Conservation (phyloP, 495 filamentous ascomycete species). For the Platismatia glauca region DNA sequence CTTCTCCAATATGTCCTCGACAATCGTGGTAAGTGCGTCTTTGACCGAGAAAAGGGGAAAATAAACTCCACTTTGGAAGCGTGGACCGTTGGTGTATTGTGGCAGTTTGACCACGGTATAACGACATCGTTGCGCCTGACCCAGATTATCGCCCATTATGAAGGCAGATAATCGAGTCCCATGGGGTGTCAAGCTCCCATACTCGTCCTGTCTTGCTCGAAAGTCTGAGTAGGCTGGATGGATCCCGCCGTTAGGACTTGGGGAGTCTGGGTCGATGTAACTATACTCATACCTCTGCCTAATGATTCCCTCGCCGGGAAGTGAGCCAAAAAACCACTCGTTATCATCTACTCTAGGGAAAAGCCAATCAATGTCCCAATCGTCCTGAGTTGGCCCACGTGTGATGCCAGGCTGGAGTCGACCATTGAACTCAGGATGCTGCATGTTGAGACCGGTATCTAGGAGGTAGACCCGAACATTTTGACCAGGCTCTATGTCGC, state of each 20-base stretch:
- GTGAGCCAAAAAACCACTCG: background rate
- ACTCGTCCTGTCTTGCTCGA: no score
- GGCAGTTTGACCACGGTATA: background rate
- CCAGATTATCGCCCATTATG: background rate
- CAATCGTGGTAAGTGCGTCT: background rate
- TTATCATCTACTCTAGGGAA: background rate
- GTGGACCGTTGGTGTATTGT: background rate
- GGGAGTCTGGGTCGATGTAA: background rate
- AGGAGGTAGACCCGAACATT: no score
- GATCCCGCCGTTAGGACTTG: background rate
- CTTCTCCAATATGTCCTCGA: background rate
- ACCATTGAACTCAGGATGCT: background rate
- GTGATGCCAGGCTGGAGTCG: background rate
- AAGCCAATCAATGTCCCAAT: constrained; percentile 6
- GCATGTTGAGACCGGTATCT: no score
- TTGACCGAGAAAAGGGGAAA: background rate
- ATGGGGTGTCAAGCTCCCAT: constrained; percentile 6
- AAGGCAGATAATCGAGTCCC: background rate
- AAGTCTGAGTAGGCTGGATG: background rate
- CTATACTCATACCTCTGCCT: background rate
- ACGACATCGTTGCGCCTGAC: background rate
- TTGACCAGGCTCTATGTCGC: no score
- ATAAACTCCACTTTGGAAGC: background rate
- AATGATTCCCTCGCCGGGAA: background rate
- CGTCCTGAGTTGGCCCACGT: no score